Evolutionary conservation across 164 flowering plant genomes (phyloP).

Genomic region (Chimonanthus praecox): DNA sequence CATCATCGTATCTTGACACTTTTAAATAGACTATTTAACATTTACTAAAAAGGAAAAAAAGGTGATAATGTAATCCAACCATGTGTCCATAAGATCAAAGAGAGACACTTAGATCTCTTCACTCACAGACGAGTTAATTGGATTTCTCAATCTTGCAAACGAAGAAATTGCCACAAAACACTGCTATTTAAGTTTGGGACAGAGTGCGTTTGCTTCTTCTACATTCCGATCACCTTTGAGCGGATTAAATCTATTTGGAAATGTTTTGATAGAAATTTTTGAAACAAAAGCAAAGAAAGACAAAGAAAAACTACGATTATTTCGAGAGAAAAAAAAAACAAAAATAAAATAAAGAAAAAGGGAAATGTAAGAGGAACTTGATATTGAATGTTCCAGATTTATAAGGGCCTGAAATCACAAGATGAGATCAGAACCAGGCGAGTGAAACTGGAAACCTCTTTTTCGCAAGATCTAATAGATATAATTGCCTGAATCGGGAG

Average conservation of each 20-base stretch:
- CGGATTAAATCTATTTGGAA: background rate
- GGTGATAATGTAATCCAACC: background rate
- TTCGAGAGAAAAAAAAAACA: background rate
- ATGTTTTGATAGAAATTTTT: too few species aligned
- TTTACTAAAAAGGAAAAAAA: too few species aligned
- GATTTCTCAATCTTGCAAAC: background rate
- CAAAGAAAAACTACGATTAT: background rate
- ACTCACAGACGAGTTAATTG: background rate
- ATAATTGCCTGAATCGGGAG: background rate
- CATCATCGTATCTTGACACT: too few species aligned
- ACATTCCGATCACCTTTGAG: background rate
- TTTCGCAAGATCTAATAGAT: background rate
- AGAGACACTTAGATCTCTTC: background rate
- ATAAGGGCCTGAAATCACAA: background rate
- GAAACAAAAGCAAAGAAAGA: background rate
- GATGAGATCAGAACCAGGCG: background rate
- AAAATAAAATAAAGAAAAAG: too few species aligned
- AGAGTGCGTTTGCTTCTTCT: background rate
- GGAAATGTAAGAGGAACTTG: background rate
- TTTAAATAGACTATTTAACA: too few species aligned
- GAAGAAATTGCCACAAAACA: constrained; percentile 2
- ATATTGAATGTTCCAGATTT: background rate
- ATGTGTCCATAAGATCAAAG: background rate
- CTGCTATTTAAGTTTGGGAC: background rate
- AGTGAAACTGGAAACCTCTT: background rate